Evolutionary conservation across 129 eudicot genomes (phyloP), one percentile per base, ranked within the genome.

Genomic region (Tanacetum coccineum): DNA sequence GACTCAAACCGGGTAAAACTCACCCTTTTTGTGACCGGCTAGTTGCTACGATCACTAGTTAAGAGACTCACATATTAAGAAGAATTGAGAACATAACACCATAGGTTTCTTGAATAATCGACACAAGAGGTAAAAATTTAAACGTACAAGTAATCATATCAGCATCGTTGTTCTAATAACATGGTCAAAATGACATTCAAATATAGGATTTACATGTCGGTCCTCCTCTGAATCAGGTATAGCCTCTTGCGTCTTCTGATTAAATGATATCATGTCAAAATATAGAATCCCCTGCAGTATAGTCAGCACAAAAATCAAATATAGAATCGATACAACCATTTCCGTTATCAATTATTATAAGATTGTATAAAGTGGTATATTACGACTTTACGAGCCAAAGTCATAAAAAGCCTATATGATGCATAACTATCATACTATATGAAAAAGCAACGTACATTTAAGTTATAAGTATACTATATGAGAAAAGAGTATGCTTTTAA

Each of bases 201-300:
- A 36, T 36, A 36, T 8, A 32, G 42, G 2, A 6, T 36, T 36
- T 36, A 19, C 17, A 17, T 30, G 48, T 39, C 45, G 22, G 12
- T 28, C 21, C 14, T 60, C 65, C 45, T 10, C 40, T 65, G 1
- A 22, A 49, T 66, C 26, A 15, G 3, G 42, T 7, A 36, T 36
- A 36, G 40, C 60, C 49, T 67, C 61, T 56, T 9, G 11, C 3
- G 13, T 67, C 25, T 25, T 67, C 30, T 20, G 17, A 17, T 21
- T 66, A 28, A 9, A 4, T n/a, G 26, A 18, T 67, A 36, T 67
- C 62, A 67, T 19, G 62, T 52, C 51, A 67, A 67, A 67, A 40
- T 42, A 52, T 18, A 67, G 50, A 67, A 13, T 28, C 32, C 49
- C 14, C 66, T 60, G 66, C 0, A 60, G 25, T 11, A 30, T 19